Base-by-base conservation (phyloP, 1,284 basidiomycete species). In the Ceratobasidium sp. region DNA sequence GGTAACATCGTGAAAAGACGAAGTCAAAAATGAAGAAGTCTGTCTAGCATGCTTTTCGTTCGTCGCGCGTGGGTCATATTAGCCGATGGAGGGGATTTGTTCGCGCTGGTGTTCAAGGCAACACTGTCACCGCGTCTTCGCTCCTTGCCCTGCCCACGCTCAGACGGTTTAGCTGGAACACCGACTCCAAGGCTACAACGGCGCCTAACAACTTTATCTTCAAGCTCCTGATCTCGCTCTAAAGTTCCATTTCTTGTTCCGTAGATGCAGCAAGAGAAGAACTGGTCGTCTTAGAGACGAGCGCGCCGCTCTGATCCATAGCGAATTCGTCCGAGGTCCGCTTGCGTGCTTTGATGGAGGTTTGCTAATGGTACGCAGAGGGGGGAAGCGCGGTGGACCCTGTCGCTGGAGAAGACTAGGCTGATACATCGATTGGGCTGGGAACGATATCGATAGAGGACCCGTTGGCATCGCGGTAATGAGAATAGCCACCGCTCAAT, bases 271-370 rank as follows among this genome's bases (percentile, higher is more conserved):
- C n/a, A 2, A 77, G 23, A 20, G 78, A 66, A 20, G 79, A 78
- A 0, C 82, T 80, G 26, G 85, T 83, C 48, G 86, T 87, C 82
- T 91, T 92, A 15, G 89, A 88, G 26, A 91, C 85, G 66, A 93
- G 85, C 42, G 85, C 83, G 3, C 92, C 92, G 6, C 88, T 70
- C 67, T 93, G 89, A 82, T 94, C 94, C 85, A 92, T 86, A 81
- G 93, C 93, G 82, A 94, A 94, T 83, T 94, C 94, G 78, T 94
- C 93, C 2, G 93, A 94, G 0, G 92, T 91, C 40, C 93, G 90
- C 82, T 94, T 94, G 85, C 89, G 90, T 13, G 92, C 89, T 78
- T 89, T 90, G 59, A 71, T 71, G 38, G 65, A 75, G 10, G 71
- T 54, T 48, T 75, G 71, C 38, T 75, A 62, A 33, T 88, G 91